A percentile compares a stretch with the other conserved stretches of the same genome.
Conservation (phyloP, 768 basidiomycete genomes). For the Agrocybe praecox region DNA sequence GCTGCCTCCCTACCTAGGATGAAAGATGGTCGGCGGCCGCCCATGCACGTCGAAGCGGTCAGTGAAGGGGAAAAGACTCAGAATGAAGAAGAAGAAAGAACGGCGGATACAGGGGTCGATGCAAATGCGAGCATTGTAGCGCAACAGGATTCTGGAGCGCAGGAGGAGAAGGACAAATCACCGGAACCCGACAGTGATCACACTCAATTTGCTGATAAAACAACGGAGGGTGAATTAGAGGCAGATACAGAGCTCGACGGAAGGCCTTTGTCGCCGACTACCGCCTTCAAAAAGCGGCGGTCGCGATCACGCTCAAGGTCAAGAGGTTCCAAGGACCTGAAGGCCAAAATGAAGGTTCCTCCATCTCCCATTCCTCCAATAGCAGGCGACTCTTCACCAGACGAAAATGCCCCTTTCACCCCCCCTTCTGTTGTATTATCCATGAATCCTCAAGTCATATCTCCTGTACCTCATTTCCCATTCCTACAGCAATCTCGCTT, state of each 20-base stretch:
- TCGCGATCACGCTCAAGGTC: slow-evolving; percentile 81
- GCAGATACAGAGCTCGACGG: slow-evolving; percentile 42
- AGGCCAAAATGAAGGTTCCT: slow-evolving; percentile 54
- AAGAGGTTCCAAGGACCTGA: slow-evolving; percentile 75
- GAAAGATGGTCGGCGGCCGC: slow-evolving; percentile 88
- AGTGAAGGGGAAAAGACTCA: slow-evolving; percentile 74
- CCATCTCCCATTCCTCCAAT: slow-evolving; percentile 49
- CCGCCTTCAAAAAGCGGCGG: slow-evolving; percentile 61
- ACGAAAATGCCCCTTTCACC: slow-evolving; percentile 46
- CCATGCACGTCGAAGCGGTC: slow-evolving; percentile 81
- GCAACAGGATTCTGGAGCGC: slow-evolving; percentile 2
- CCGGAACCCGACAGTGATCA: slow-evolving; percentile 22
- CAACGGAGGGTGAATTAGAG: slow-evolving; percentile 32
- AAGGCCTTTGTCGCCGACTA: slow-evolving; percentile 45
- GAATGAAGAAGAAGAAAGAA: slow-evolving; percentile 23
- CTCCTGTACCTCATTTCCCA: slow-evolving; percentile 55
- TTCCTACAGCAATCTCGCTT: slow-evolving; percentile 44
- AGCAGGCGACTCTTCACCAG: slow-evolving; percentile 74
- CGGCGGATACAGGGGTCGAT: slow-evolving; percentile 3
- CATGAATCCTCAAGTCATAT: slow-evolving; percentile 40
- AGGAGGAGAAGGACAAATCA: slow-evolving; percentile 16
- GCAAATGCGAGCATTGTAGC: slow-evolving; percentile 1
- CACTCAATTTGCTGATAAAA: slow-evolving; percentile 14
- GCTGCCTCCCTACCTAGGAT: slow-evolving; percentile 90
- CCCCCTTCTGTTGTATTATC: slow-evolving; percentile 35